Base-by-base conservation (phyloP, 768 basidiomycete species). In the Roridomyces roridus region DNA sequence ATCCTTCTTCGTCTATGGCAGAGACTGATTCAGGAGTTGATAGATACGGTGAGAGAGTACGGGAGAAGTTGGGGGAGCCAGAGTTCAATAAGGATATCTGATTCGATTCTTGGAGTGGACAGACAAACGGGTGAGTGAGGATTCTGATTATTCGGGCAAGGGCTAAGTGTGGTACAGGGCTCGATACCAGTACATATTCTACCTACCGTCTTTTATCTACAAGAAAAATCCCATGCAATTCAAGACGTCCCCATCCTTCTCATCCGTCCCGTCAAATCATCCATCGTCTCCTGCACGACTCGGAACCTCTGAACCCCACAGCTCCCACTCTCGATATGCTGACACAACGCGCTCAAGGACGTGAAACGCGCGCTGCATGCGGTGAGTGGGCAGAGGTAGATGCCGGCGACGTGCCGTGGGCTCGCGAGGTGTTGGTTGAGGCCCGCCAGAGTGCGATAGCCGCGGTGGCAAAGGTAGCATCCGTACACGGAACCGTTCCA, bases 361-460 rank as follows among this genome's bases (percentile, higher is more conserved):
- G 46, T 59, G 65, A 86, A 88, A 26, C 69, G 66, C 23, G 45
- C 28, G 2, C 50, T 62, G 63, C 88, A 90, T 10, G 68, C 69
- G 8, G 51, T 57, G 40, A 77, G 67, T 4, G 85, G 85, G 70
- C 88, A 90, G 3, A 77, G 60, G 63, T 85, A 89, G 2, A 79
- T 73, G 65, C 73, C 77, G 1, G 78, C 74, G 58, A 78, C 68
- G 65, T 89, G 89, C 3, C 65, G 72, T 2, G 89, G 85, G 68
- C 88, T 89, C 45, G 77, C 74, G 40, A 90, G 75, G 64, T 91
- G 90, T 58, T 79, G 74, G 63, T 91, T 87, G 46, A 91, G 76
- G 6, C 68, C 72, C 0, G 14, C 11, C 12, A 88, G 77, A 0
- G 72, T 63, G 45, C 62, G 24, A 62, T 79, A 85, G 11, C 45